Base-by-base conservation (phyloP, 768 basidiomycete genomes). In the Polyporus arcularius region DNA sequence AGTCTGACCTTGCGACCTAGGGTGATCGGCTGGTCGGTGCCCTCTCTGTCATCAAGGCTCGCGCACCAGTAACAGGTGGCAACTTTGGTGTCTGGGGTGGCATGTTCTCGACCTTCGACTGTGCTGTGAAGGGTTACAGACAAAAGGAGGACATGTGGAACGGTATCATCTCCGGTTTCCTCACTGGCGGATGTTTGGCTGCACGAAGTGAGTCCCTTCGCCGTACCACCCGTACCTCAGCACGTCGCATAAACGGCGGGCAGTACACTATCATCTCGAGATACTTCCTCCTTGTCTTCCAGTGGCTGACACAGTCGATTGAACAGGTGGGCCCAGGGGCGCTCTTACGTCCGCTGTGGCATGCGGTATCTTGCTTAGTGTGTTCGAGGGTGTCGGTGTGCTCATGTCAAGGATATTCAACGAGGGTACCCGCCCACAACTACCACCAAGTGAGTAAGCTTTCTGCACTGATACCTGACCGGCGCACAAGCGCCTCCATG, bases 71-170 rank as follows among this genome's bases (percentile, higher is more conserved):
- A 30, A 94, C 96, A 11, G 97, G 97, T 52, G 97, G 96, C 31
- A 96, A 98, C 78, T 97, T 96, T 73, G 90, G 91, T 68, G 89
- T 93, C 15, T 94, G 92, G 91, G 92, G 96, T 72, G 97, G 96
- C 66, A 90, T 99, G 87, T 99, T 99, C 75, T 98, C 95, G 47
- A 92, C 94, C 38, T 99, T 97, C 68, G 97, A 98, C 75, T 99
- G 97, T 74, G 95, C 95, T 0, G 90, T 99, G 67, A 98, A 99
- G 77, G 93, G 94, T 14, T 93, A 86, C 80, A 83, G 95, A 73
- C 94, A 97, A 79, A 97, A 98, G 73, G 95, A 97, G 76, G 96
- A 97, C 74, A 92, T 96, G 53, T 99, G 95, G 95, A 99, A 99
- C 72, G 95, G 95, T 43, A 98, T 99, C 69, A 89, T 97, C 53